phyloP scores from a whole-genome alignment of 23 red algal genomes.

The Gracilaria gracilis region DNA sequence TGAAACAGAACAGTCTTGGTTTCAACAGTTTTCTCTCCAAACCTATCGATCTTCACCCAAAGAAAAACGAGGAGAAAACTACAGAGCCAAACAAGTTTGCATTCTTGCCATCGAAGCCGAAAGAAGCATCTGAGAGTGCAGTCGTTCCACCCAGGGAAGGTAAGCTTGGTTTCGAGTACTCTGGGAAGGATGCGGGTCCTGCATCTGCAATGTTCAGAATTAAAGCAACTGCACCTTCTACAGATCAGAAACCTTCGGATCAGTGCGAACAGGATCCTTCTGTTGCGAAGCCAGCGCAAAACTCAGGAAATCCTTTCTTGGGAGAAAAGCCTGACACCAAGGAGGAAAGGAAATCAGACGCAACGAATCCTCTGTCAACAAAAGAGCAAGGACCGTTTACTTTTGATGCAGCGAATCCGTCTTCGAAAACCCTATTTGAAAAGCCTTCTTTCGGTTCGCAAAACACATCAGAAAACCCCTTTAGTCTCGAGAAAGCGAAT shows the following conservation, averaged over 20 bases:
- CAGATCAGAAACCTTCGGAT: neutral
- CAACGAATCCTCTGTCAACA: neutral
- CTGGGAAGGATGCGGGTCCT: neutral
- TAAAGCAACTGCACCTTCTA: neutral
- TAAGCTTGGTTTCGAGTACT: neutral
- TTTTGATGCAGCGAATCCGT: neutral
- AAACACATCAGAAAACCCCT: constrained; percentile 1
- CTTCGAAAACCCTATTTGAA: neutral
- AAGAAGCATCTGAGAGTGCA: neutral
- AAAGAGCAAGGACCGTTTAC: neutral
- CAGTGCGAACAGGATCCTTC: neutral
- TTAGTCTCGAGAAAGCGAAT: constrained; percentile 22
- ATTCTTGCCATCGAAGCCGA: neutral
- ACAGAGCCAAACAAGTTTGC: neutral
- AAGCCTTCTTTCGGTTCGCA: neutral
- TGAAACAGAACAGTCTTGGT: neutral
- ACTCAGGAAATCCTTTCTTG: neutral
- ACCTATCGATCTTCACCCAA: neutral
- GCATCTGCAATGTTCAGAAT: neutral
- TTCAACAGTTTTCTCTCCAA: neutral
- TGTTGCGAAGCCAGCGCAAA: neutral
- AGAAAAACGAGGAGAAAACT: neutral
- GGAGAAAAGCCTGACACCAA: neutral
- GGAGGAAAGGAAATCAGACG: neutral
- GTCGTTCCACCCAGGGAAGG: neutral